A percentile compares a stretch with the other conserved stretches of the same genome.
Evolutionary conservation across 805 yeast genomes (phyloP).

Genomic region (Lachancea meyersii): DNA sequence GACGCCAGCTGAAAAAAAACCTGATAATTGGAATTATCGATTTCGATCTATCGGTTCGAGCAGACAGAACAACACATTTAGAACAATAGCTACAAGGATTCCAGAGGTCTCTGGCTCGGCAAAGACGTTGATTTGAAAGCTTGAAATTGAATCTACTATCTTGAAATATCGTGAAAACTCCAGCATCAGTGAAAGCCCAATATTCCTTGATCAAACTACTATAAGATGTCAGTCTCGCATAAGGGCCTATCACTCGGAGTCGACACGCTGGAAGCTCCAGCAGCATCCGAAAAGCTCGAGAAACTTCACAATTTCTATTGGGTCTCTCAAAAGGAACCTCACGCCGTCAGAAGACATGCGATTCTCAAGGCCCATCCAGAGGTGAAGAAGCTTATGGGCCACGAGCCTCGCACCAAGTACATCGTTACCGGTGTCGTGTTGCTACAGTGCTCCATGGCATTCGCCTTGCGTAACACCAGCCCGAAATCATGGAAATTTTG

Average conservation of each 20-base stretch:
- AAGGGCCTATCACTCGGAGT: slow-evolving; percentile 11
- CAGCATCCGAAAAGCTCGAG: slow-evolving; percentile 26
- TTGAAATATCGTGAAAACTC: too few relatives aligned
- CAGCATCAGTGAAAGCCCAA: too few relatives aligned
- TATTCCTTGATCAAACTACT: too few relatives aligned
- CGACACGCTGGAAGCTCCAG: slow-evolving; percentile 26
- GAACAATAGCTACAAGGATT: too few relatives aligned
- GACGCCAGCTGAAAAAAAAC: background rate
- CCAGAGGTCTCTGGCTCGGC: too few relatives aligned
- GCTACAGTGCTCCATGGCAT: slow-evolving; percentile 63
- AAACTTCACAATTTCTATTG: slow-evolving; percentile 65
- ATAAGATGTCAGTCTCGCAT: slow-evolving; percentile 12
- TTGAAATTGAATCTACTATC: too few relatives aligned
- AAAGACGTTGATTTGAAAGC: too few relatives aligned
- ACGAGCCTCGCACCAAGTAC: slow-evolving; percentile 81
- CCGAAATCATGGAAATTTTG: slow-evolving; percentile 51
- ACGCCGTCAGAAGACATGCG: slow-evolving; percentile 61
- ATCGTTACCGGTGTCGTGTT: slow-evolving; percentile 58
- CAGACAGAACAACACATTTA: too few relatives aligned
- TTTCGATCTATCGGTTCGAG: too few relatives aligned
- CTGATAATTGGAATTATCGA: too few relatives aligned
- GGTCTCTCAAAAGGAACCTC: slow-evolving; percentile 81
- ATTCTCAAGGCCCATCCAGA: slow-evolving; percentile 75
- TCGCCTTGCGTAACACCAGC: slow-evolving; percentile 48
- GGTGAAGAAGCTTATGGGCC: slow-evolving; percentile 73